These are phyloP conservation scores for Brassica balearica DNA, from an alignment of 441 rosid genomes.

Conservation along the genomic window DNA sequence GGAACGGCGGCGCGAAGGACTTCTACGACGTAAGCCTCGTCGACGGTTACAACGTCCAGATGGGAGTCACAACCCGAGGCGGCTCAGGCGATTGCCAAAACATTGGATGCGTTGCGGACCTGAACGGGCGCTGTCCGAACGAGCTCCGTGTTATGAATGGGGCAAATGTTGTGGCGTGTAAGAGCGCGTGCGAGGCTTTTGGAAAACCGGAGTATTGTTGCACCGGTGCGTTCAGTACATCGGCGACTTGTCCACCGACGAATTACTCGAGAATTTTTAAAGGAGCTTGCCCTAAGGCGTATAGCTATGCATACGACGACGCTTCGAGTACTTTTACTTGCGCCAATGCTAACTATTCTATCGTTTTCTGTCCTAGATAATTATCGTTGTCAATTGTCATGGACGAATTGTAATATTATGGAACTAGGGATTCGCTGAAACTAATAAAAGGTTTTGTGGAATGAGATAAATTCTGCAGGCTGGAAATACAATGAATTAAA, in stretches of 20 bases:
- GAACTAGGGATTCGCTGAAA: background rate
- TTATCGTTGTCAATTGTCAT: background rate
- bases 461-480: background rate
- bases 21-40: slow-evolving; percentile 52
- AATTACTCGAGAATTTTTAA: slow-evolving; percentile 44
- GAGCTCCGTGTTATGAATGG: slow-evolving; percentile 29
- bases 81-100: slow-evolving; percentile 35
- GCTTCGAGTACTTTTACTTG: slow-evolving; percentile 46
- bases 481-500: background rate
- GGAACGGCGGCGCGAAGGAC: slow-evolving; percentile 25
- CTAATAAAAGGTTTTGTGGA: background rate
- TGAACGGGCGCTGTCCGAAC: slow-evolving; percentile 45
- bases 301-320: slow-evolving; percentile 50
- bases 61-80: slow-evolving; percentile 31
- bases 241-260: slow-evolving; percentile 47
- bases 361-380: slow-evolving; percentile 41
- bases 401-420: background rate
- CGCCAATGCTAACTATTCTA: slow-evolving; percentile 39
- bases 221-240: slow-evolving; percentile 37
- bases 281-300: slow-evolving; percentile 48
- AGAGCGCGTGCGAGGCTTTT: slow-evolving; percentile 51
- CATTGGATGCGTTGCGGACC: slow-evolving; percentile 39
- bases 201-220: slow-evolving; percentile 45
- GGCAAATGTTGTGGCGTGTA: slow-evolving; percentile 46
- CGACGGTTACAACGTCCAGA: slow-evolving; percentile 50